Evolutionary conservation across 805 yeast genomes (phyloP).

Genomic region (Saccharomycopsis microspora): DNA sequence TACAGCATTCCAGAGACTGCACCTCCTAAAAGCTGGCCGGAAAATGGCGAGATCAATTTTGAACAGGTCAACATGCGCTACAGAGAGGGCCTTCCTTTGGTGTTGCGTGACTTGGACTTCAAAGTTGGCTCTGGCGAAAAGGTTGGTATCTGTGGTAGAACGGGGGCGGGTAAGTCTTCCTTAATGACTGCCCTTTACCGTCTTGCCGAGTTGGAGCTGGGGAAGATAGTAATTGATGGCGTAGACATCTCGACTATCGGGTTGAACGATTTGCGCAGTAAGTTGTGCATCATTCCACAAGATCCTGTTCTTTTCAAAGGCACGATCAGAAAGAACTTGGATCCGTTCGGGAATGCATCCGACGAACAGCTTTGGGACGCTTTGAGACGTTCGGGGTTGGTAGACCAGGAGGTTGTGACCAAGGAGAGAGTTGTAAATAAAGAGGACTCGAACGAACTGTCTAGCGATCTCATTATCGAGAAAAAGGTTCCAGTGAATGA

Average conservation of each 20-base stretch:
- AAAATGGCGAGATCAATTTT: conserved; percentile 43
- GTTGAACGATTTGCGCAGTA: conserved; percentile 55
- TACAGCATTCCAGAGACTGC: conserved; percentile 26
- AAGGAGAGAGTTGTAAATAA: too few species aligned
- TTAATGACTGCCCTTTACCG: conserved; percentile 66
- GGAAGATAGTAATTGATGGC: conserved; percentile 55
- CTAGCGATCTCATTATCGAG: too few species aligned
- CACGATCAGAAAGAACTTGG: conserved; percentile 62
- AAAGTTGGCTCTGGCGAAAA: conserved; percentile 40
- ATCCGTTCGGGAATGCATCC: conserved; percentile 50
- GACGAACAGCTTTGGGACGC: conserved; percentile 65
- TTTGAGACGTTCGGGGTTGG: conserved; percentile 46
- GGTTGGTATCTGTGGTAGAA: conserved; percentile 57
- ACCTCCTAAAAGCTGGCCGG: conserved; percentile 56
- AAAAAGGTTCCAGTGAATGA: conserved; percentile 23
- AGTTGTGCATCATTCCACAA: conserved; percentile 75
- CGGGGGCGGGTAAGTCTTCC: conserved; percentile 68
- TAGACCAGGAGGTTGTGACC: conserved; percentile 14
- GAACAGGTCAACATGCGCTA: conserved; percentile 47
- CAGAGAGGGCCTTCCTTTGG: conserved; percentile 54
- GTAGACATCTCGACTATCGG: conserved; percentile 56
- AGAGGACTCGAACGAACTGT: too few species aligned
- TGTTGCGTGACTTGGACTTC: conserved; percentile 44
- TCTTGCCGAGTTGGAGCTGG: conserved; percentile 44
- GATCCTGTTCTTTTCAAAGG: conserved; percentile 83